phyloP scores from a whole-genome alignment of 1,284 basidiomycete species.

The Marasmius oreades region DNA sequence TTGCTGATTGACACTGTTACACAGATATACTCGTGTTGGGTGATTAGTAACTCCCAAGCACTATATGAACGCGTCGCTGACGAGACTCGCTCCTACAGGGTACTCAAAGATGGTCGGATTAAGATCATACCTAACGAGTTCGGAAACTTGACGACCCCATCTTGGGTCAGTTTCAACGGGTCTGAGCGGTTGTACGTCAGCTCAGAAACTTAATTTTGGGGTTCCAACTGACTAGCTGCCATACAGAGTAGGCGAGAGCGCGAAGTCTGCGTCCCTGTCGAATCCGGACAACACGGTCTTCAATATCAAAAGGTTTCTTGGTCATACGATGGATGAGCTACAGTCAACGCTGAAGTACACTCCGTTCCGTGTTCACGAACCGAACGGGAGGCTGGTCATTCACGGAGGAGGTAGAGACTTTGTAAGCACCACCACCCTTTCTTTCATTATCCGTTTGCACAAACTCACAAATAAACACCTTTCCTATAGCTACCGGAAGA shows the following conservation, averaged over 20 bases:
- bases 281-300: slow-evolving; percentile 86
- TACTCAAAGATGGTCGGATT: slow-evolving; percentile 76
- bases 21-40: too few species aligned
- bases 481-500: slow-evolving; percentile 81
- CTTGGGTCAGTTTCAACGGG: slow-evolving; percentile 75
- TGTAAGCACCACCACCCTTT: slow-evolving; percentile 41
- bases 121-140: slow-evolving; percentile 86
- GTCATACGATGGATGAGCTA: slow-evolving; percentile 60
- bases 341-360: slow-evolving; percentile 65
- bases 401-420: slow-evolving; percentile 71
- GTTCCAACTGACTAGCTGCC: not conserved
- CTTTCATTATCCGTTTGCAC: not conserved
- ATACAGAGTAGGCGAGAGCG: slow-evolving; percentile 50
- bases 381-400: slow-evolving; percentile 72
- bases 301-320: slow-evolving; percentile 83
- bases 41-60: too few species aligned
- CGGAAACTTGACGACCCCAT: slow-evolving; percentile 82
- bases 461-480: slow-evolving; percentile 11
- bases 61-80: too few species aligned
- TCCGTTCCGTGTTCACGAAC: slow-evolving; percentile 67
- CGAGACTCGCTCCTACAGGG: too few species aligned
- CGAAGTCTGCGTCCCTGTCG: slow-evolving; percentile 55
- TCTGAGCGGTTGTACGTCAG: slow-evolving; percentile 65
- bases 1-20: too few species aligned
- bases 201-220: not conserved